A percentile compares a stretch with the other conserved stretches of the same genome.
Evolutionary conservation across 306 rosid genomes (phyloP).

Genomic region (Gleditsia sinensis): DNA sequence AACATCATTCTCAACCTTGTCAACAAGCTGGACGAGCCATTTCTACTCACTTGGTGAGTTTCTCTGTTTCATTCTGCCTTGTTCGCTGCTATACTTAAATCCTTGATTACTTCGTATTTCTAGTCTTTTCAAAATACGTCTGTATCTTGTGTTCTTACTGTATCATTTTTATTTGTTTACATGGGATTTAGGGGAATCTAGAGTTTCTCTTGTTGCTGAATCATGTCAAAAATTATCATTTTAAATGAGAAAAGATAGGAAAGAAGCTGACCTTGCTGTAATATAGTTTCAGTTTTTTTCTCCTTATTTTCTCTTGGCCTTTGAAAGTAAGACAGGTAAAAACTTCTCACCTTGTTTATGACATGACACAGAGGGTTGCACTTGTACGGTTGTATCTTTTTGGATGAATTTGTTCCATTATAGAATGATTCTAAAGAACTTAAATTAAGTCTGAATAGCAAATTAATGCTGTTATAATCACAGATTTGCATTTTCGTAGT

Average conservation of each 20-base stretch:
- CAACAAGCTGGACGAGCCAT: conserved; percentile 90
- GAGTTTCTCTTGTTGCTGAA: neutral
- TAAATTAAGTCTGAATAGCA: neutral
- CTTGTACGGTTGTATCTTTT: no score
- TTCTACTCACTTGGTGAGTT: conserved; percentile 88
- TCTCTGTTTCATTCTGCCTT: neutral
- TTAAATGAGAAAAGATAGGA: neutral
- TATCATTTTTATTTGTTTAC: neutral
- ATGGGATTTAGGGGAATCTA: neutral
- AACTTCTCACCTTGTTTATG: no score
- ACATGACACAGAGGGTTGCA: no score
- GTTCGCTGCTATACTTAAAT: neutral
- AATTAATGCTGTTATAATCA: neutral
- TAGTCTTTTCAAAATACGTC: neutral
- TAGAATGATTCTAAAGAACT: neutral
- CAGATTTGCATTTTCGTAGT: neutral
- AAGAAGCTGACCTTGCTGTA: conserved; percentile 1
- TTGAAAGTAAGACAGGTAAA: no score
- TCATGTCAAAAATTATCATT: neutral
- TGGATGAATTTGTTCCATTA: neutral
- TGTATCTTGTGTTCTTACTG: neutral
- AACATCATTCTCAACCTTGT: conserved; percentile 82
- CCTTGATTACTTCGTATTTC: neutral
- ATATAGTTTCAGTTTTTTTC: neutral
- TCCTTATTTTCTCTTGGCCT: no score